phyloP scores from a whole-genome alignment of 371 early-diverging fungal species.

The Lichtheimia corymbifera region DNA sequence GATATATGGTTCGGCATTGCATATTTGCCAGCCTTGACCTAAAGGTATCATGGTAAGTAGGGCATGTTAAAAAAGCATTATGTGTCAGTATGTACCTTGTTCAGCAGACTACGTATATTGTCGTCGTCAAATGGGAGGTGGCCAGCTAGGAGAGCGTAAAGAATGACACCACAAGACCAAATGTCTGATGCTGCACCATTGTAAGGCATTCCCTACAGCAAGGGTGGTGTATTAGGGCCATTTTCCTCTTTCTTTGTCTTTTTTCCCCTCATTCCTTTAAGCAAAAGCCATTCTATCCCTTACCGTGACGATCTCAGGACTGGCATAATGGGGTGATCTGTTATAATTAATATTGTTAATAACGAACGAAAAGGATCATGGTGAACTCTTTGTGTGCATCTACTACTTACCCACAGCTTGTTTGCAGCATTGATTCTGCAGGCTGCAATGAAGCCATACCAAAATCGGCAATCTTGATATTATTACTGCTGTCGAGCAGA shows the following conservation, averaged over 20 bases:
- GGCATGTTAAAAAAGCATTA: neutral
- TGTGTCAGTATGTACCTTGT: conserved; percentile 43
- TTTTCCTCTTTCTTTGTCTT: neutral
- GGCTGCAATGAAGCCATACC: conserved; percentile 86
- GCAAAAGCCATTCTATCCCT: conserved; percentile 1
- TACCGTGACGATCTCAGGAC: conserved; percentile 89
- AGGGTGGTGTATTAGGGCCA: neutral
- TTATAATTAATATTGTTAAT: conserved; percentile 5
- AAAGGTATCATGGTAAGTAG: neutral
- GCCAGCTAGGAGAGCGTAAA: conserved; percentile 74
- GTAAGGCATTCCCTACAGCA: conserved; percentile 66
- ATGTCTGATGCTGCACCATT: conserved; percentile 78
- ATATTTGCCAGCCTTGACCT: conserved; percentile 54
- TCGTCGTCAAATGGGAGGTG: conserved; percentile 86
- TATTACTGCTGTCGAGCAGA: conserved; percentile 79
- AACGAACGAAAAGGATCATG: neutral
- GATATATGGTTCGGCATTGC: conserved; percentile 70
- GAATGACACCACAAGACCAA: conserved; percentile 79
- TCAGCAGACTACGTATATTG: conserved; percentile 70
- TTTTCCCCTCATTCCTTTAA: neutral
- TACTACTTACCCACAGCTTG: conserved; percentile 68
- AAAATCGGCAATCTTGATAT: conserved; percentile 86
- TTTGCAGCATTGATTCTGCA: conserved; percentile 72
- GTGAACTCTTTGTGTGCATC: neutral
- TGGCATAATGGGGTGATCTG: conserved; percentile 90